Conservation (phyloP, 148 eudicot genomes). For the Drosera capensis region DNA sequence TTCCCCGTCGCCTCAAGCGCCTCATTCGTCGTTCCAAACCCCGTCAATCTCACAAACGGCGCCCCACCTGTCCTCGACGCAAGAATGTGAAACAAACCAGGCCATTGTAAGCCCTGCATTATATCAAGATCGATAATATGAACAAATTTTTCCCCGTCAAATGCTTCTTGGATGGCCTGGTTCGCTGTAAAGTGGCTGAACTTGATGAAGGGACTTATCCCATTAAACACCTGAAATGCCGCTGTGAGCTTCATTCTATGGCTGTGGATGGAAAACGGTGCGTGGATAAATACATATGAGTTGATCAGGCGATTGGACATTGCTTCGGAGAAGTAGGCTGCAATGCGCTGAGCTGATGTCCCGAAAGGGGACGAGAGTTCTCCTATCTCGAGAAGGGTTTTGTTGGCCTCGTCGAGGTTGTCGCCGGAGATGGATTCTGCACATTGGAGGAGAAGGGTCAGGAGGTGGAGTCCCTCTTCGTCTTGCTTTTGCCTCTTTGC, state of each 20-base stretch:
- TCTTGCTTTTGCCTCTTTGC: conserved; percentile 39
- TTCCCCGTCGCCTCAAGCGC: conserved; percentile 79
- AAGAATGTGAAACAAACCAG: conserved; percentile 74
- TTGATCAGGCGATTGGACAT: conserved; percentile 72
- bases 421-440: conserved; percentile 78
- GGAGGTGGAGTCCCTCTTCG: conserved; percentile 73
- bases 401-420: conserved; percentile 56
- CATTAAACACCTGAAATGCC: conserved; percentile 86
- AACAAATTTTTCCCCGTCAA: conserved; percentile 65
- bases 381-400: conserved; percentile 65
- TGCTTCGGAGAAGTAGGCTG: conserved; percentile 91
- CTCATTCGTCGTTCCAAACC: conserved; percentile 60
- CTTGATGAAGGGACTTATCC: conserved; percentile 81
- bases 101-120: conserved; percentile 98
- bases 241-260: conserved; percentile 55
- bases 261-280: conserved; percentile 41
- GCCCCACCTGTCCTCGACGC: conserved; percentile 88
- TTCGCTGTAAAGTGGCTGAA: conserved; percentile 94
- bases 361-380: conserved; percentile 78
- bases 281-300: conserved; percentile 54
- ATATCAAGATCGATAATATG: conserved; percentile 89
- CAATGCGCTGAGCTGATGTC: conserved; percentile 87
- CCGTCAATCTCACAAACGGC: conserved; percentile 66
- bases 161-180: conserved; percentile 94
- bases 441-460: conserved; percentile 69